Percentiles rank a stretch among this genome's conserved stretches.
Conservation (phyloP, 495 filamentous ascomycete species). For the Penicillium argentinense region DNA sequence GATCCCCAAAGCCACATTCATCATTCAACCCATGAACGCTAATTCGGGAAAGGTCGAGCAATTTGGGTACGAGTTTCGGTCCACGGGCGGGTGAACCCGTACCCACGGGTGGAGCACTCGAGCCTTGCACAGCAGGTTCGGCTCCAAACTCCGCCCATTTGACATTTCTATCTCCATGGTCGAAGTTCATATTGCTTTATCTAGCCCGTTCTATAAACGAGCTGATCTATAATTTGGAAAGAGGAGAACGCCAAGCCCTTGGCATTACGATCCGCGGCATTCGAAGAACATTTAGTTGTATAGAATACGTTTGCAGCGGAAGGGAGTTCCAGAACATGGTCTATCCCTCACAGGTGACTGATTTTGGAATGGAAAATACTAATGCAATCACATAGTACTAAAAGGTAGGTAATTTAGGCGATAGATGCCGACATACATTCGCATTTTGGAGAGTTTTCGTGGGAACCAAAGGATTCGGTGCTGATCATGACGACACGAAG, state of each 20-base stretch:
- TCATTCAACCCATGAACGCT: neutral
- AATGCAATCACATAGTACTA: neutral
- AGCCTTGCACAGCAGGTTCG: neutral
- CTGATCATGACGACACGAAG: slow-evolving; percentile 1
- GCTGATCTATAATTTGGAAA: neutral
- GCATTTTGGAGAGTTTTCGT: neutral
- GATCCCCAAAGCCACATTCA: slow-evolving; percentile 1
- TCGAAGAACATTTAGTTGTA: neutral
- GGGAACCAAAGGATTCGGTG: neutral
- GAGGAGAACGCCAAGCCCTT: neutral
- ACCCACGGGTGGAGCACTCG: neutral
- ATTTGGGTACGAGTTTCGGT: neutral
- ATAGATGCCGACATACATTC: neutral
- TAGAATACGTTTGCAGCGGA: neutral
- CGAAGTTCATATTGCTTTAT: neutral
- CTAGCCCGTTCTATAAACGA: slow-evolving; percentile 1
- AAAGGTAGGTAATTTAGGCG: neutral
- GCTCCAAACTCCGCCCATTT: neutral
- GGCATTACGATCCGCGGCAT: neutral
- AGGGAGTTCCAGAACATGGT: slow-evolving; percentile 1
- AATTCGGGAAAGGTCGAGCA: neutral
- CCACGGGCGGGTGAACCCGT: neutral
- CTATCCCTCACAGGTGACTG: neutral
- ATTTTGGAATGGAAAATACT: neutral
- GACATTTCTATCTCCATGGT: slow-evolving; percentile 1